These are phyloP conservation scores for Oropetium thomaeum DNA, from an alignment of 176 grass and related monocot genomes.

Conservation along the genomic window DNA sequence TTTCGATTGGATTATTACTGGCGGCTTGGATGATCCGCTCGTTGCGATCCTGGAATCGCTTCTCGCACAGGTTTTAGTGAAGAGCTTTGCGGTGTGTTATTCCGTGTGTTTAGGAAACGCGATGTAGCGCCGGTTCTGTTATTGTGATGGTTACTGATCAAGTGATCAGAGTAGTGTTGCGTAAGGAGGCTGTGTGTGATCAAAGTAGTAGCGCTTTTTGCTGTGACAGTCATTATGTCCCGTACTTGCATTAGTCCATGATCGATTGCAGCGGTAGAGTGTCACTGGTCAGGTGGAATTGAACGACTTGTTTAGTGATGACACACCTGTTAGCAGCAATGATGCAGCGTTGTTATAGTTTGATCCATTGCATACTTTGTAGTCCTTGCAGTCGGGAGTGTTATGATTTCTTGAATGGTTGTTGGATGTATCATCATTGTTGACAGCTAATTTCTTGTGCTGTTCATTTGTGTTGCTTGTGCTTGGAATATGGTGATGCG, in stretches of 20 bases:
- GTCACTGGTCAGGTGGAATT: not conserved
- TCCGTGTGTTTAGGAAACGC: not conserved
- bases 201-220: not conserved
- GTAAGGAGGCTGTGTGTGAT: not conserved
- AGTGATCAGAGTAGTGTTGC: not conserved
- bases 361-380: not conserved
- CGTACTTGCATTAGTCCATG: not conserved
- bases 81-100: too few species aligned
- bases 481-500: not conserved
- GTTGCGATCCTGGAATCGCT: not conserved
- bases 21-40: constrained; percentile 29
- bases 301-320: not conserved
- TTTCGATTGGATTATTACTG: not conserved
- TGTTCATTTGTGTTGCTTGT: not conserved
- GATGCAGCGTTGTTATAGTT: not conserved
- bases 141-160: not conserved
- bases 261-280: not conserved
- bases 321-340: not conserved
- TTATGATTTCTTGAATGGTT: not conserved
- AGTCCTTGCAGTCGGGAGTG: not conserved
- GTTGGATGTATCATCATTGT: not conserved
- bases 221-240: not conserved
- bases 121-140: not conserved
- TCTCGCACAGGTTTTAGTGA: not conserved
- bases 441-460: not conserved